Percentiles rank a stretch among this genome's conserved stretches.
Evolutionary conservation across 2,329 filamentous ascomycete genomes (phyloP).

Genomic region (Neofusicoccum laricinum): DNA sequence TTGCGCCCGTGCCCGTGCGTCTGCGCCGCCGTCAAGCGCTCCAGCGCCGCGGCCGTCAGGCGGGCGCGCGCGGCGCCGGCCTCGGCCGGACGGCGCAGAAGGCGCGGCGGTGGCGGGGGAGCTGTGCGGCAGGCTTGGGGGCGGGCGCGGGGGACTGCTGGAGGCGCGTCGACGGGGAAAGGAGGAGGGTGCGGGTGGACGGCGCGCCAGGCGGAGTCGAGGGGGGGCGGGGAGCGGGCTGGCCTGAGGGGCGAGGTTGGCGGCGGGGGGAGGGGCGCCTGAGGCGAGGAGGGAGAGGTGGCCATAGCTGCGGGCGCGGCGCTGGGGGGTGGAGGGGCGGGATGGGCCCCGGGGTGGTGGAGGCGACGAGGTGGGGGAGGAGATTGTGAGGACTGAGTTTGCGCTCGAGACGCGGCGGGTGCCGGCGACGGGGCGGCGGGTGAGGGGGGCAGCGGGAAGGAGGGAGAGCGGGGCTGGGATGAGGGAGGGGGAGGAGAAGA

Average conservation of each 20-base stretch:
- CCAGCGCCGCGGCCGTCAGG: background rate
- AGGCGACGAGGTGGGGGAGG: background rate
- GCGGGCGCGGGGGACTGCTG: background rate
- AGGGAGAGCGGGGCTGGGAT: slow-evolving; percentile 28
- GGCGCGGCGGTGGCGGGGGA: too few species aligned
- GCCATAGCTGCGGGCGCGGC: background rate
- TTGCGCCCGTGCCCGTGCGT: background rate
- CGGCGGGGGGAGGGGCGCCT: slow-evolving; percentile 23
- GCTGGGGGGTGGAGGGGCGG: background rate
- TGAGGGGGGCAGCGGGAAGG: slow-evolving; percentile 21
- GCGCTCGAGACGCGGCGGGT: slow-evolving; percentile 11
- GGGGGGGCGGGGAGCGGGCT: slow-evolving; percentile 26
- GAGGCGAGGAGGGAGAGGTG: slow-evolving; percentile 19
- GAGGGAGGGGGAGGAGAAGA: slow-evolving; percentile 29
- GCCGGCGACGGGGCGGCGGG: slow-evolving; percentile 16
- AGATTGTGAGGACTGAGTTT: background rate
- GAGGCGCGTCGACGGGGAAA: background rate
- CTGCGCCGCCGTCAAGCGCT: background rate
- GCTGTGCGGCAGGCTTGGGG: background rate
- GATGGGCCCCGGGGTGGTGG: slow-evolving; percentile 19
- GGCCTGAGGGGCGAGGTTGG: slow-evolving; percentile 23
- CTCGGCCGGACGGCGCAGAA: too few species aligned
- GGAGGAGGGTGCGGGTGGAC: slow-evolving; percentile 26
- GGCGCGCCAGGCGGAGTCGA: slow-evolving; percentile 33
- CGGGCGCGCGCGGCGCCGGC: background rate